Percentiles rank a stretch among this genome's conserved stretches.
phyloP scores from a whole-genome alignment of 345 rosid genomes.

The Gossypium longicalyx region DNA sequence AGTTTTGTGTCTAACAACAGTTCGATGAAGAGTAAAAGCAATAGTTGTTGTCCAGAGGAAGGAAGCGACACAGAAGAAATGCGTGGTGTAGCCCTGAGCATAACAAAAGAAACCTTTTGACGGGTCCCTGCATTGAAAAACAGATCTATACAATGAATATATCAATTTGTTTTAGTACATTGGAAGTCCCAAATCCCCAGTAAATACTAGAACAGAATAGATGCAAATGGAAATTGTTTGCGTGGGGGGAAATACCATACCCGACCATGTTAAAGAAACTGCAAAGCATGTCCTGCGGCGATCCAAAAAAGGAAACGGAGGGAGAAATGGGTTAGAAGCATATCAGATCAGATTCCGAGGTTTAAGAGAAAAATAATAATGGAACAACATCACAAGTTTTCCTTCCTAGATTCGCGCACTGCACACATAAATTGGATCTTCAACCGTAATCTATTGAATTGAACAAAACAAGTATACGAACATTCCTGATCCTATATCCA shows the following conservation, averaged over 20 bases:
- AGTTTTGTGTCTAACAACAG: constrained; percentile 84
- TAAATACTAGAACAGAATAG: not conserved
- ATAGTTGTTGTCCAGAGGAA: constrained; percentile 94
- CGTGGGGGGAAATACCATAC: constrained; percentile 30
- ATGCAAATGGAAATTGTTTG: not conserved
- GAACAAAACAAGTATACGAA: not conserved
- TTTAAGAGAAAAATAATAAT: not conserved
- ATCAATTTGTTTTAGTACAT: not conserved
- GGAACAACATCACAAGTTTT: not conserved
- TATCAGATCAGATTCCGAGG: constrained; percentile 2
- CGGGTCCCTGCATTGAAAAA: constrained; percentile 63
- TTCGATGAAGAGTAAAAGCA: constrained; percentile 94
- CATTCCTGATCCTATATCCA: not conserved
- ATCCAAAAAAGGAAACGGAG: not conserved
- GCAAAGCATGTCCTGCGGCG: constrained; percentile 89
- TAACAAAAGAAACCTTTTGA: constrained; percentile 81
- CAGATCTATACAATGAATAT: not conserved
- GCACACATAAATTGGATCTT: not conserved
- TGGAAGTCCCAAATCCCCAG: not conserved
- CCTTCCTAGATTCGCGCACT: not conserved
- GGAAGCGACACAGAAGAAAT: constrained; percentile 94
- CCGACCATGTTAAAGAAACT: constrained; percentile 91
- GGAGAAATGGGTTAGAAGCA: not conserved
- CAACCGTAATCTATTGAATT: not conserved
- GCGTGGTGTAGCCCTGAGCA: constrained; percentile 78